phyloP scores from a whole-genome alignment of 768 basidiomycete species.

The Leccinum subtestaceum region DNA sequence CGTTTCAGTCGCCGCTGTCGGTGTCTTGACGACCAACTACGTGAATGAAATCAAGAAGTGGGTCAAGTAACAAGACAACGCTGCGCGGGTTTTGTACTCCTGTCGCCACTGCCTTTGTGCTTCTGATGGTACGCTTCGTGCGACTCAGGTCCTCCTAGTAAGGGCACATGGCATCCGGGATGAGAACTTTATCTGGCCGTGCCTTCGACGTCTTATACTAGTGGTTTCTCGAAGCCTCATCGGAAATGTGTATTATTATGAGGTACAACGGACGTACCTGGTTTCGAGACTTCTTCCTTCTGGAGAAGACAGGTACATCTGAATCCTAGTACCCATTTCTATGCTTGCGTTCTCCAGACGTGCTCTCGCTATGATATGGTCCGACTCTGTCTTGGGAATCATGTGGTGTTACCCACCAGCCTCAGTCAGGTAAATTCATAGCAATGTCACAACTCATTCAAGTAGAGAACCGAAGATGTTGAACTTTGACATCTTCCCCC shows the following conservation, averaged over 20 bases:
- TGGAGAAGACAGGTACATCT: neutral
- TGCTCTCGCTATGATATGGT: neutral
- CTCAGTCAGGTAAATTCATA: neutral
- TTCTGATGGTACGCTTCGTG: neutral
- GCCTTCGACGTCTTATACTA: neutral
- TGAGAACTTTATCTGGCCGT: neutral
- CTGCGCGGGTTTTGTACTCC: neutral
- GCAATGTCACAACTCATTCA: neutral
- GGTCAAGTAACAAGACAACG: neutral
- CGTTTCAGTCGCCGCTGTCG: neutral
- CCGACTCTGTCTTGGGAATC: no score
- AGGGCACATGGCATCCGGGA: neutral
- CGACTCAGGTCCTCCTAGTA: neutral
- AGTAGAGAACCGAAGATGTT: neutral
- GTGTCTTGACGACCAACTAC: slow-evolving; percentile 3
- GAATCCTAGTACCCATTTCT: neutral
- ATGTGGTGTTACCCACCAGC: no score
- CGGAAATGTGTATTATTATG: neutral
- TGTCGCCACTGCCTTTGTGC: neutral
- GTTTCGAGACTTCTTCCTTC: neutral
- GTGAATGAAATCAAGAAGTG: slow-evolving; percentile 9
- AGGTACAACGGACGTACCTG: neutral
- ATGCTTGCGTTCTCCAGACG: neutral
- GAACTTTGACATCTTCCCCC: neutral
- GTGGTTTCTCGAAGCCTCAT: neutral